These are phyloP conservation scores for Lonicera japonica DNA, from an alignment of 129 eudicot genomes.

Conservation along the genomic window DNA sequence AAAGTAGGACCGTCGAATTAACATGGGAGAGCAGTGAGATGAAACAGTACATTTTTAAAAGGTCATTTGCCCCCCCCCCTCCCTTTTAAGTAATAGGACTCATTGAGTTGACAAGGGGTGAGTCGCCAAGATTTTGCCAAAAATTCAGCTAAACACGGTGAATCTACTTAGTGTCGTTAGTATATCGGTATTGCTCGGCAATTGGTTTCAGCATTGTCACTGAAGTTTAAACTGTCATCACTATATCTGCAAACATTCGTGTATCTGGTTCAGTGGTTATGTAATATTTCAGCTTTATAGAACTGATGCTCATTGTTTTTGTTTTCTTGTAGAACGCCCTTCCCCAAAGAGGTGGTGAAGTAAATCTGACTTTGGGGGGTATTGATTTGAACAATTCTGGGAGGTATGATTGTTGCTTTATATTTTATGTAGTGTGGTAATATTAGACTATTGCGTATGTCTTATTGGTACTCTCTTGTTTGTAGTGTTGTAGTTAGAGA, in stretches of 20 bases:
- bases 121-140: no score
- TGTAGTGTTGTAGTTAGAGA: constrained; percentile 96
- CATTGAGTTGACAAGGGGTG: no score
- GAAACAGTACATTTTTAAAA: no score
- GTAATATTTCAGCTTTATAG: neutral
- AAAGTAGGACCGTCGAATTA: no score
- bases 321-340: constrained; percentile 65
- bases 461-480: constrained; percentile 13
- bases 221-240: no score
- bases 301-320: constrained; percentile 4
- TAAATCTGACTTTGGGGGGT: constrained; percentile 91
- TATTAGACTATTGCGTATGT: constrained; percentile 1
- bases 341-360: constrained; percentile 94
- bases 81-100: no score
- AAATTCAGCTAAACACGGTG: no score
- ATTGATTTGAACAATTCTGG: constrained; percentile 97
- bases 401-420: constrained; percentile 43
- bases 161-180: no score
- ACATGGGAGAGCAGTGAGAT: no score
- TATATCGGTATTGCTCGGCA: no score
- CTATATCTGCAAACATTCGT: neutral
- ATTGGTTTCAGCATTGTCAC: no score
- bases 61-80: no score
- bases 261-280: neutral
- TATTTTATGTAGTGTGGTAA: constrained; percentile 5